These are phyloP conservation scores for Aspergillus heteromorphus DNA, from an alignment of 495 filamentous ascomycete species.

Conservation along the genomic window DNA sequence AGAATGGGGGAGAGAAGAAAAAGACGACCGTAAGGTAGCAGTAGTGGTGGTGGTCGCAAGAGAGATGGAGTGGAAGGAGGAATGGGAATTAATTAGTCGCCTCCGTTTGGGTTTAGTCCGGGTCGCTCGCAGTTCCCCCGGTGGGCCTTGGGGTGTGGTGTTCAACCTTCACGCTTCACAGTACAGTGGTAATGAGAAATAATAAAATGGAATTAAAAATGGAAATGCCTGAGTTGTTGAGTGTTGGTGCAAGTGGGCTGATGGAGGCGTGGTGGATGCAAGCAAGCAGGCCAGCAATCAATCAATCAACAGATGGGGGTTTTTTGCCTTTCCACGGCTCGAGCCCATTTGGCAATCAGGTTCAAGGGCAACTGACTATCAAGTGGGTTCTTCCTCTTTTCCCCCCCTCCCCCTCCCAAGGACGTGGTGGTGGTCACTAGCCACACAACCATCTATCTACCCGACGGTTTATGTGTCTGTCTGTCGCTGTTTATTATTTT, in stretches of 20 bases:
- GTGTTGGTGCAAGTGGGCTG: background rate
- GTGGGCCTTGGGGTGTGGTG: too few species aligned
- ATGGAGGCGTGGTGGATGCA: background rate
- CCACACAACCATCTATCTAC: too few species aligned
- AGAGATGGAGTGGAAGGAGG: slow-evolving; percentile 11
- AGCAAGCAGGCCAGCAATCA: too few species aligned
- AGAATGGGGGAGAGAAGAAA: slow-evolving; percentile 7
- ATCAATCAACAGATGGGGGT: background rate
- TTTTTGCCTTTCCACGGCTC: background rate
- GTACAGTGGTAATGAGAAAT: too few species aligned
- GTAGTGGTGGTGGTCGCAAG: slow-evolving; percentile 10
- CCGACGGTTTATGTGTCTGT: background rate
- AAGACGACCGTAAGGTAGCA: slow-evolving; percentile 9
- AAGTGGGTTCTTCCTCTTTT: too few species aligned
- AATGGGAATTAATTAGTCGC: background rate
- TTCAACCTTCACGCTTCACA: too few species aligned
- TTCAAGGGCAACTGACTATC: background rate
- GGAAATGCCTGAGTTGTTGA: background rate
- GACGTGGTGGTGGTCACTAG: too few species aligned
- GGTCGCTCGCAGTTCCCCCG: background rate
- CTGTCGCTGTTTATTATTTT: background rate
- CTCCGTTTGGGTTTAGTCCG: background rate
- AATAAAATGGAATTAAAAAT: too few species aligned
- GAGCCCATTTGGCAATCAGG: background rate
- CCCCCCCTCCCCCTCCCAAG: too few species aligned